Conservation (phyloP, 2,329 filamentous ascomycete species). For the Xylariales sp. region DNA sequence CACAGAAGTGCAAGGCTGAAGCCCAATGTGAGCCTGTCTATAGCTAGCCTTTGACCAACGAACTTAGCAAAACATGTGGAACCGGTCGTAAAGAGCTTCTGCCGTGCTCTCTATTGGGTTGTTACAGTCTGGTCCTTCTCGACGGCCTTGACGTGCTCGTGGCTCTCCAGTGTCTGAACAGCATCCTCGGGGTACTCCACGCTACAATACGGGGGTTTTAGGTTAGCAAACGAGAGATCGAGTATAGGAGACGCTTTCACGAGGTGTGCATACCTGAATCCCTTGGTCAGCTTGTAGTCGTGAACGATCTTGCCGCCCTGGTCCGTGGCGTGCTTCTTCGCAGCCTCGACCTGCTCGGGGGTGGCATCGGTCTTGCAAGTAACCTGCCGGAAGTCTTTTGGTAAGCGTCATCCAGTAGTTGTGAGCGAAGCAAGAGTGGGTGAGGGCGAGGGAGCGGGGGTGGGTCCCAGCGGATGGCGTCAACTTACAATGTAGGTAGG, state of each 20-base stretch:
- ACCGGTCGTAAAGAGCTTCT: no score
- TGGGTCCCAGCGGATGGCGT: background rate
- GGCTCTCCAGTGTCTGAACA: constrained; percentile 59
- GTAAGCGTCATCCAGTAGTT: no score
- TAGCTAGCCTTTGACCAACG: no score
- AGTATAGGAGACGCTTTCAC: no score
- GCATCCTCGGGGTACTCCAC: constrained; percentile 67
- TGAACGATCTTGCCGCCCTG: constrained; percentile 81
- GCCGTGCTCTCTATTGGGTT: constrained; percentile 67
- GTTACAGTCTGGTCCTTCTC: constrained; percentile 69
- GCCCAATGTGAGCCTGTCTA: no score
- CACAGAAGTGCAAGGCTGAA: no score
- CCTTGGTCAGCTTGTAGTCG: constrained; percentile 85
- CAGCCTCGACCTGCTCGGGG: constrained; percentile 61
- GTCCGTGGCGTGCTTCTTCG: constrained; percentile 69
- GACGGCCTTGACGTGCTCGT: constrained; percentile 69
- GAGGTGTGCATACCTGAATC: constrained; percentile 91
- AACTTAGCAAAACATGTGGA: no score
- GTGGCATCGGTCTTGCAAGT: constrained; percentile 71
- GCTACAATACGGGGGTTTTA: no score
- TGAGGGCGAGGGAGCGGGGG: background rate
- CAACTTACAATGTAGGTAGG: constrained; percentile 50
- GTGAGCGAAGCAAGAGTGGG: constrained; percentile 8
- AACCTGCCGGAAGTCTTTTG: no score
- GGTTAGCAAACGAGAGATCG: no score